Evolutionary conservation across 306 rosid genomes (phyloP), one percentile per base, ranked within the genome.

Genomic region (Lablab purpureus): DNA sequence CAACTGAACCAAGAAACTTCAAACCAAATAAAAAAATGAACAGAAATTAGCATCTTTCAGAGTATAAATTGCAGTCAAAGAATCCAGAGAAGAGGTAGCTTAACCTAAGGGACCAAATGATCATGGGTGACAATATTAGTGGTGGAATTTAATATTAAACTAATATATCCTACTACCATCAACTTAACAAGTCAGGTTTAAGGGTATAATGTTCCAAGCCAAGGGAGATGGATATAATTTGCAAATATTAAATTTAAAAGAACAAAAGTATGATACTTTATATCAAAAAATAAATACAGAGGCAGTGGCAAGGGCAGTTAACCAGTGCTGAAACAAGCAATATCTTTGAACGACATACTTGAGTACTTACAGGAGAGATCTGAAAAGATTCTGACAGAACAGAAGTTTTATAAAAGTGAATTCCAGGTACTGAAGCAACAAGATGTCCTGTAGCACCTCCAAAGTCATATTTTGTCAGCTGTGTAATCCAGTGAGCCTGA

Each of bases 381-480:
- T 28, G 73, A 19, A 76, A 83, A 59, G 84, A 67, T 71, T 89
- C 87, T 59, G 83, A 58, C 45, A 79, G 37, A 50, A 76, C 60
- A 65, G 83, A 77, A 79, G 87, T 58, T 86, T 76, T 87, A 81
- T 86, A 68, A 15, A 85, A 77, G 87, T 92, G 94, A 75, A 92
- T 66, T 80, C 94, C 97, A 30, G 97, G 97, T 50, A 88, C 83
- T 36, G 97, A 90, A 79, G 94, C 89, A 72, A 92, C 74, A 76
- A 92, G 91, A 86, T 90, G 86, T 69, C 91, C 97, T 67, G 68
- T 77, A 72, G 97, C 94, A 27, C 86, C 87, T 69, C 84, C 83
- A 80, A 92, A 92, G 86, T 92, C 93, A 87, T 90, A 92, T 71
- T 87, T 86, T 77, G 97, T 73, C 84, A 92, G 77, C 77, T 88